Evolutionary conservation across 257 asterid species (phyloP).

Genomic region (Striga asiatica): DNA sequence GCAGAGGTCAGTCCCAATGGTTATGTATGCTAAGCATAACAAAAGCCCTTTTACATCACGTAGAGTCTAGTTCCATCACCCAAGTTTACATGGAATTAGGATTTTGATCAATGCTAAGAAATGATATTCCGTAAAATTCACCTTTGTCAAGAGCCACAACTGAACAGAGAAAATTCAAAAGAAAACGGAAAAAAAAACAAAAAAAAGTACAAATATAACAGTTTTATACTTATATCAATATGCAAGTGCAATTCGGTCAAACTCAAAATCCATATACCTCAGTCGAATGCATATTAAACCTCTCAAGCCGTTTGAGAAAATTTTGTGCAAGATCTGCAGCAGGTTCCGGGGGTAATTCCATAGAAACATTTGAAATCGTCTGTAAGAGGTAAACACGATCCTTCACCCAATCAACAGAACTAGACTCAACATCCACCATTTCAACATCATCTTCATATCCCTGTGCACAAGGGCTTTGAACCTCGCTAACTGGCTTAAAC

Average conservation of each 20-base stretch:
- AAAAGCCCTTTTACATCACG: background rate
- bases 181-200: background rate
- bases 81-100: background rate
- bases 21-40: background rate
- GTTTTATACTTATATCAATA: background rate
- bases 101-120: background rate
- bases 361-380: conserved; percentile 76
- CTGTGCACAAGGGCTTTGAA: conserved; percentile 25
- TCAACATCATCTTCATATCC: conserved; percentile 32
- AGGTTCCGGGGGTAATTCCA: conserved; percentile 71
- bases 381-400: conserved; percentile 89
- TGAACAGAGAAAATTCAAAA: background rate
- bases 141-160: background rate
- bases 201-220: background rate
- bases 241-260: background rate
- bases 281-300: conserved; percentile 81
- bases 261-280: conserved; percentile 45
- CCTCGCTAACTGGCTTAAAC: conserved; percentile 30
- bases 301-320: conserved; percentile 68
- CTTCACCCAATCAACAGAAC: conserved; percentile 70
- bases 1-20: background rate
- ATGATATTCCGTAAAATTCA: background rate
- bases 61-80: background rate
- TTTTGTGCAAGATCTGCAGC: conserved; percentile 88
- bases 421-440: conserved; percentile 34